phyloP scores from a whole-genome alignment of 148 eudicot genomes.

The Silene uniflora region DNA sequence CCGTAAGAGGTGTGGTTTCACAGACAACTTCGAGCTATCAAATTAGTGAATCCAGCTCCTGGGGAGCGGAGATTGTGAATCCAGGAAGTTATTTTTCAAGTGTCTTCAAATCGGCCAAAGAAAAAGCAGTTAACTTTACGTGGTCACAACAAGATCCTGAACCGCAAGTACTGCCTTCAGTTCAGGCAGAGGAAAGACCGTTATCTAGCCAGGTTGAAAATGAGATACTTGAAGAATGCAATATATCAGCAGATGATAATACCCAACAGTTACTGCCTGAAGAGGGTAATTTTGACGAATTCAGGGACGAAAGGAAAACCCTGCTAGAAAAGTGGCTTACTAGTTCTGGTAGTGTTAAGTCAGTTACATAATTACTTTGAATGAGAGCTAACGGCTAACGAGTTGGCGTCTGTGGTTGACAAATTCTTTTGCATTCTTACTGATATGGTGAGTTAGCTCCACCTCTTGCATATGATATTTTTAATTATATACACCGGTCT shows the following conservation, averaged over 20 bases:
- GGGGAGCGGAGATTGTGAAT: slow-evolving; percentile 49
- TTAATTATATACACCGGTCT: neutral
- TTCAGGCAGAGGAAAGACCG: slow-evolving; percentile 35
- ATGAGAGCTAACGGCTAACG: too few relatives aligned
- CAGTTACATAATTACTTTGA: neutral
- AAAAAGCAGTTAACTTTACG: slow-evolving; percentile 46
- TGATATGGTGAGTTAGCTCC: neutral
- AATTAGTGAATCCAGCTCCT: slow-evolving; percentile 44
- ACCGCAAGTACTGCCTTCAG: neutral
- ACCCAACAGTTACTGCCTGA: slow-evolving; percentile 15
- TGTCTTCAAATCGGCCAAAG: slow-evolving; percentile 60
- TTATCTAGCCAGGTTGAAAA: slow-evolving; percentile 31
- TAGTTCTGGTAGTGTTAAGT: slow-evolving; percentile 21
- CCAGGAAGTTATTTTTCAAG: slow-evolving; percentile 45
- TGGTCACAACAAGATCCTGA: slow-evolving; percentile 47
- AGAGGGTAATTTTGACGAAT: slow-evolving; percentile 45
- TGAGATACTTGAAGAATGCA: slow-evolving; percentile 32
- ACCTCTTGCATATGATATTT: neutral
- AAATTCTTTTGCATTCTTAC: neutral
- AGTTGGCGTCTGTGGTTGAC: too few relatives aligned
- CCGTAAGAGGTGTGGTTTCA: slow-evolving; percentile 49
- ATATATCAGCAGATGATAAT: slow-evolving; percentile 6
- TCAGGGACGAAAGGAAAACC: slow-evolving; percentile 64
- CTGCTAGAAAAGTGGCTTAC: slow-evolving; percentile 69
- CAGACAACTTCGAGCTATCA: slow-evolving; percentile 38